A percentile compares a stretch with the other conserved stretches of the same genome.
Evolutionary conservation across 78 protist genomes (phyloP).

Genomic region (Cavenderia fasciculata): DNA sequence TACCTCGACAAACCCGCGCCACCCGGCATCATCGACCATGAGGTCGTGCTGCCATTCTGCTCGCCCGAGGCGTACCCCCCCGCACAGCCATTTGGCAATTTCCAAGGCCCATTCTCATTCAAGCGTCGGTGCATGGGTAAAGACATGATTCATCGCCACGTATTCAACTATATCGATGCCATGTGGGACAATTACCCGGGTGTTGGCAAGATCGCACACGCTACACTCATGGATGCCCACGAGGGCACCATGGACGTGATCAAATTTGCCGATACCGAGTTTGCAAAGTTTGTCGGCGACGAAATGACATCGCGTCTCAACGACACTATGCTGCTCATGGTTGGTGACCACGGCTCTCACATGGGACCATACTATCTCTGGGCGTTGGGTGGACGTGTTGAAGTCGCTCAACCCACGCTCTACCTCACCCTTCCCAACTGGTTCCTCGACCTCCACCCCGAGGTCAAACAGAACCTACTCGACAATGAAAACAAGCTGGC

Average conservation of each 20-base stretch:
- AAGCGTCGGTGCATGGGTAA: conserved; percentile 47
- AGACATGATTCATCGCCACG: background rate
- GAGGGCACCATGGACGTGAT: conserved; percentile 67
- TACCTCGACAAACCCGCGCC: background rate
- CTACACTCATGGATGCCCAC: conserved; percentile 55
- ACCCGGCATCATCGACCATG: conserved; percentile 28
- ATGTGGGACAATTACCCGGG: conserved; percentile 23
- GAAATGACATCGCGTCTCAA: background rate
- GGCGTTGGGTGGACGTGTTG: conserved; percentile 35
- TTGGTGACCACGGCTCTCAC: conserved; percentile 55
- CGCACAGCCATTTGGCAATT: conserved; percentile 22
- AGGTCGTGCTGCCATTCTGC: conserved; percentile 54
- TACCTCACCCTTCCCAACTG: conserved; percentile 51
- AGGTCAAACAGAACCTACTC: background rate
- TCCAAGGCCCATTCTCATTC: conserved; percentile 28
- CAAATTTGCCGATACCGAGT: background rate
- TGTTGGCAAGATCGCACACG: conserved; percentile 39
- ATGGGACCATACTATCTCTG: conserved; percentile 43
- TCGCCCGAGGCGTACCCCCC: conserved; percentile 42
- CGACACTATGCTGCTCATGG: conserved; percentile 19
- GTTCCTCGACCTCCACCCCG: conserved; percentile 54
- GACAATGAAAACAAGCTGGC: conserved; percentile 44
- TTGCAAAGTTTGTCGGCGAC: background rate
- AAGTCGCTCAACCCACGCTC: conserved; percentile 27
- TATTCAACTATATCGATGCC: conserved; percentile 48